phyloP scores from a whole-genome alignment of 169 alveolate species.

The Plasmodium adleri region DNA sequence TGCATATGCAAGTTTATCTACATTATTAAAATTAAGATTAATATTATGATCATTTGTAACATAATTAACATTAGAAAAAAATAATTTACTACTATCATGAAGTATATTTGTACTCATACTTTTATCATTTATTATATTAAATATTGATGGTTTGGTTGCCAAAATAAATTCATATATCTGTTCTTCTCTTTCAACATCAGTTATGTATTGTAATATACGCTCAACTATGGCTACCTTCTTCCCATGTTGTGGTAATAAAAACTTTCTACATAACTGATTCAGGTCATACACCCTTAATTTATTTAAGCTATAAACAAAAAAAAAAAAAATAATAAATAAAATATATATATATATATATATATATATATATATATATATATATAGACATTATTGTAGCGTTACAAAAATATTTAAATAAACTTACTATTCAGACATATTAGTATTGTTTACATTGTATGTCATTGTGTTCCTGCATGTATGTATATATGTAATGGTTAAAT shows the following conservation, averaged over 20 bases:
- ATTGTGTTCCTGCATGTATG: constrained; percentile 22
- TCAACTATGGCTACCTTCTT: constrained; percentile 62
- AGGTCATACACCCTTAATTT: constrained; percentile 71
- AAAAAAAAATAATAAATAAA: background rate
- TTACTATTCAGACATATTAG: constrained; percentile 70
- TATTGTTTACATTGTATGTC: constrained; percentile 70
- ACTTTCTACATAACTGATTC: constrained; percentile 65
- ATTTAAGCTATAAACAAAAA: constrained; percentile 53
- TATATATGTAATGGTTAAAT: background rate
- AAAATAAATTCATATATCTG: constrained; percentile 65
- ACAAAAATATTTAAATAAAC: background rate
- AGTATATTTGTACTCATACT: constrained; percentile 8
- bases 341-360: background rate
- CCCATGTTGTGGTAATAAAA: constrained; percentile 72
- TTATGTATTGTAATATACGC: constrained; percentile 68
- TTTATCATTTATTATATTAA: constrained; percentile 35
- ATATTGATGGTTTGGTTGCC: constrained; percentile 60
- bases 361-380: background rate
- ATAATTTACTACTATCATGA: constrained; percentile 26
- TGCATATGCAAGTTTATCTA: constrained; percentile 2
- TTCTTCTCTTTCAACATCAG: constrained; percentile 70
- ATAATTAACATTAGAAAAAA: constrained; percentile 5
- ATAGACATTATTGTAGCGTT: background rate
- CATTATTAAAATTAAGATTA: constrained; percentile 14
- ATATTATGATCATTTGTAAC: constrained; percentile 10